Evolutionary conservation across 768 basidiomycete species (phyloP).

Genomic region (Agrocybe praecox): DNA sequence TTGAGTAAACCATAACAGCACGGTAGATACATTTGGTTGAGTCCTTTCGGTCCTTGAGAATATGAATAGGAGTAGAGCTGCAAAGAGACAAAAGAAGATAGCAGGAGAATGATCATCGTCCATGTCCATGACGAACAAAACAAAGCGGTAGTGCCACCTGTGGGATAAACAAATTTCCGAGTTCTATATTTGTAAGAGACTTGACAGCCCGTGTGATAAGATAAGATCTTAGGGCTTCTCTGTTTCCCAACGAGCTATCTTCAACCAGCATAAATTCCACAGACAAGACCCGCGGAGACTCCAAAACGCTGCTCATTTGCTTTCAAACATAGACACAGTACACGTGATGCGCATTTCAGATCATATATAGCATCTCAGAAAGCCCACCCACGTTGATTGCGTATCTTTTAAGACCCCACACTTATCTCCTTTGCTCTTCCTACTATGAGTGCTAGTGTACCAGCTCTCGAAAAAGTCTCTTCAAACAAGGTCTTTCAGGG

Average conservation of each 20-base stretch:
- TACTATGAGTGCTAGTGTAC: not conserved
- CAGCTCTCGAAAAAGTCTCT: slow-evolving; percentile 65
- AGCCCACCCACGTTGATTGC: not conserved
- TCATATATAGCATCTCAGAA: slow-evolving; percentile 5
- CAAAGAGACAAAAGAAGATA: slow-evolving; percentile 7
- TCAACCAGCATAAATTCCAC: no score
- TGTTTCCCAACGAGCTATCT: not conserved
- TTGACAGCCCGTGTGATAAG: slow-evolving; percentile 12
- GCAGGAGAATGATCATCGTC: slow-evolving; percentile 4
- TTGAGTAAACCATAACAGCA: not conserved
- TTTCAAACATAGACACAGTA: not conserved
- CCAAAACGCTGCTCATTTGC: not conserved
- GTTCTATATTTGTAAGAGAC: not conserved
- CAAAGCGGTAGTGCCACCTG: not conserved
- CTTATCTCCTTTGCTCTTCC: slow-evolving; percentile 2
- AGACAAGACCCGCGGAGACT: no score
- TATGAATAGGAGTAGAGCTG: not conserved
- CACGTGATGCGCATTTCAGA: slow-evolving; percentile 18
- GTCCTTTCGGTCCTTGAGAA: slow-evolving; percentile 3
- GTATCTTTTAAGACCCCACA: not conserved
- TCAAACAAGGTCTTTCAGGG: slow-evolving; percentile 83
- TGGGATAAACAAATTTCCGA: not conserved
- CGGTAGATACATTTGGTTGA: slow-evolving; percentile 9
- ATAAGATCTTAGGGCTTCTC: slow-evolving; percentile 12
- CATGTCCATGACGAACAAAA: slow-evolving; percentile 1